phyloP scores from a whole-genome alignment of 495 filamentous ascomycete species.

The Melanomma pulvis-pyrius region DNA sequence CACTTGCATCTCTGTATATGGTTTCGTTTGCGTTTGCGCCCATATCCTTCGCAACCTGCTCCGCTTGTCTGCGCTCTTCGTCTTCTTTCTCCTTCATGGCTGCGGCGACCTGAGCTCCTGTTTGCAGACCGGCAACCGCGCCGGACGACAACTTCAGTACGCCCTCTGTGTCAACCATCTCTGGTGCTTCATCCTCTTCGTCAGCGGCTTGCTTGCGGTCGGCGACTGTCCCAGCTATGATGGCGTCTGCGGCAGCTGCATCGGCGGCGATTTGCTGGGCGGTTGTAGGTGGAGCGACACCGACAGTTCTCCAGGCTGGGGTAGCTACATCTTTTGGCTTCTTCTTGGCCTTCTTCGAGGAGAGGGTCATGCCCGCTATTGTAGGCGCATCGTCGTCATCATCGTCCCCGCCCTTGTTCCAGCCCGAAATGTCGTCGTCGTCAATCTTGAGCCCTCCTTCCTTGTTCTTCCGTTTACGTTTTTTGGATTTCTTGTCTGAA shows the following conservation, averaged over 20 bases:
- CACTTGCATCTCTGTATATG: constrained; percentile 91
- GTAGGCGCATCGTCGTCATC: constrained; percentile 51
- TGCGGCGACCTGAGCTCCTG: constrained; percentile 73
- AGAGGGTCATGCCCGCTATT: constrained; percentile 55
- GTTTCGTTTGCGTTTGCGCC: constrained; percentile 60
- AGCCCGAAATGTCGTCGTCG: constrained; percentile 83
- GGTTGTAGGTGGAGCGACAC: constrained; percentile 47
- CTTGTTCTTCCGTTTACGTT: constrained; percentile 66
- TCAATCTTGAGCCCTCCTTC: constrained; percentile 75
- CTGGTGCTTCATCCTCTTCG: constrained; percentile 49
- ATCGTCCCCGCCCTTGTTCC: constrained; percentile 52
- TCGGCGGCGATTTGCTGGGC: constrained; percentile 37
- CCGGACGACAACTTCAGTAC: constrained; percentile 76
- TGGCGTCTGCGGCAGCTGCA: constrained; percentile 76
- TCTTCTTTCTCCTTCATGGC: constrained; percentile 61
- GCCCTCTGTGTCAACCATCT: constrained; percentile 44
- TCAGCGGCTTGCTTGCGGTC: constrained; percentile 56
- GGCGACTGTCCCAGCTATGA: constrained; percentile 72
- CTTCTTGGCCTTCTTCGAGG: constrained; percentile 24
- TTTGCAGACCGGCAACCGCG: constrained; percentile 83
- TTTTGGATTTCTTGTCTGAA: constrained; percentile 78
- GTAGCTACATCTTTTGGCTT: constrained; percentile 19
- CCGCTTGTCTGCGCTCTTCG: constrained; percentile 53
- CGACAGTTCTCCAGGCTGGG: constrained; percentile 70
- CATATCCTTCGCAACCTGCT: constrained; percentile 49